Base-by-base conservation (phyloP, 2,329 filamentous ascomycete species). In the Coniochaeta sp. region DNA sequence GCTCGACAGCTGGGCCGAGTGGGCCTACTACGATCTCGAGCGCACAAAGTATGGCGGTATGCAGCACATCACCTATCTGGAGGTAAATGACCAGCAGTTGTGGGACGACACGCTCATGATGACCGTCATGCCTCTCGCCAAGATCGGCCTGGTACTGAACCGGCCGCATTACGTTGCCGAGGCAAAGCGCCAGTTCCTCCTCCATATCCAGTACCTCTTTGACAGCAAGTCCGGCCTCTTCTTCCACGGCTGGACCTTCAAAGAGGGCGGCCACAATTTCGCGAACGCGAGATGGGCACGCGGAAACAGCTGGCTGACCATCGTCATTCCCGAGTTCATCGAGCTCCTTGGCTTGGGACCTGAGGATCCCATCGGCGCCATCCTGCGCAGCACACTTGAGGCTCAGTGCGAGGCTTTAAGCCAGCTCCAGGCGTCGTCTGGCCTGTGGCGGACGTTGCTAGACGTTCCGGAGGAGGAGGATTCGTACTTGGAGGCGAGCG, bases 31-130 rank as follows among this genome's bases (percentile, higher is more conserved):
- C 71, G 89, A 90, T 57, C 80, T 93, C 30, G 84, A 85, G 14
- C 81, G 89, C 44, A 93, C 90, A 0, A 83, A 82, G 57, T 87
- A 85, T 68, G 89, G 86, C 55, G 80, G 87, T 60, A 89, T 91
- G 78, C 89, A 91, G 72, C 89, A 90, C 72, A 83, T 88, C 62
- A 93, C 89, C 0, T 92, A 92, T 66, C 74, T 87, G 34, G 81
- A 84, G 2, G 80, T 83, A 64, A 91, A 93, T 72, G 79, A 86
- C 63, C 81, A 90, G 70, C 88, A 93, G 75, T 79, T 93, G 24
- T 93, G 90, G 90, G 90, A 92, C 65, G 90, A 93, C 70, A 93
- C 90, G 6, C 79, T 93, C 52, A 93, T 93, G 89, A 93, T 93
- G 90, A 92, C 89, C 0, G 89, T 91, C 6, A 76, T 93, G 73